Evolutionary conservation across 129 eudicot genomes (phyloP).

Genomic region (Tanacetum coccineum): DNA sequence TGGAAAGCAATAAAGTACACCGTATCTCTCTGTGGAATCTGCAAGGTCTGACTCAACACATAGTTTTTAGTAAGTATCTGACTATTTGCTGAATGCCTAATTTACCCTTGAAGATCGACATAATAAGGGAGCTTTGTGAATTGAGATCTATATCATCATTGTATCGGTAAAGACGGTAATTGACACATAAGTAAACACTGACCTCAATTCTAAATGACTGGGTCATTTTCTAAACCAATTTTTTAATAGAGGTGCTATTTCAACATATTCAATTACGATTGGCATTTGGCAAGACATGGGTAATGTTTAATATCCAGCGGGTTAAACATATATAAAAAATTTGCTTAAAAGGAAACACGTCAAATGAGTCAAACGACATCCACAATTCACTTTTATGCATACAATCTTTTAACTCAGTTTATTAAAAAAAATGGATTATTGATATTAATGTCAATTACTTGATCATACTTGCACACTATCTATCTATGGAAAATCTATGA

Average conservation of each 20-base stretch:
- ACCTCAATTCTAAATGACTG: background rate
- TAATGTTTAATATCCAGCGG: background rate
- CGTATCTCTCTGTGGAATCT: background rate
- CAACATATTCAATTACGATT: no score
- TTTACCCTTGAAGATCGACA: slow-evolving; percentile 1
- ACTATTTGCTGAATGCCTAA: slow-evolving; percentile 8
- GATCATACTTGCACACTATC: no score
- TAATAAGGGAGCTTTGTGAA: background rate
- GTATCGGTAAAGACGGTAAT: background rate
- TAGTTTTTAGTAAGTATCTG: background rate
- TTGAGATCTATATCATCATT: background rate
- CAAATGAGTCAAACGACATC: no score
- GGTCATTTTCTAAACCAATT: background rate
- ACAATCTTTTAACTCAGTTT: no score
- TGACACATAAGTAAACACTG: background rate
- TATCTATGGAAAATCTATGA: no score
- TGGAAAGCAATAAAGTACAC: background rate
- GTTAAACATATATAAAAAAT: background rate
- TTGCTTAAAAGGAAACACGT: no score
- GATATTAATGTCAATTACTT: no score
- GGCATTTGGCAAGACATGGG: no score
- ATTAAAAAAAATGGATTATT: no score
- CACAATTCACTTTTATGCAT: no score
- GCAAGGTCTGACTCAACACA: slow-evolving; percentile 16
- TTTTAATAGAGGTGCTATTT: background rate